A percentile compares a stretch with the other conserved stretches of the same genome.
Conservation (phyloP, 768 basidiomycete species). For the Astraeus odoratus region DNA sequence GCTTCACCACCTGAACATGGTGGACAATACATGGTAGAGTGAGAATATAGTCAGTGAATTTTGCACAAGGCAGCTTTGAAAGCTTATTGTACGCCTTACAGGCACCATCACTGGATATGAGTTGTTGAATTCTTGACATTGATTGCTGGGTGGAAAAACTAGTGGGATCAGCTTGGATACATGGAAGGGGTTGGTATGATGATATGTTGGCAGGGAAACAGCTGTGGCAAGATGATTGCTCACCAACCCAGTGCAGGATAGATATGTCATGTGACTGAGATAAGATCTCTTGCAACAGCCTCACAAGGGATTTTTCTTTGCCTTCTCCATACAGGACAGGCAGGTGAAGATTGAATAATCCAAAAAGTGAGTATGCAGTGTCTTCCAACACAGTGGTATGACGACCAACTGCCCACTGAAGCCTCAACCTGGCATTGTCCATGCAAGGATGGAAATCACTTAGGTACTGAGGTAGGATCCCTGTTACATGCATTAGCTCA, state of each 20-base stretch:
- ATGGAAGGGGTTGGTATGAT: background rate
- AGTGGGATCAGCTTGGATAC: background rate
- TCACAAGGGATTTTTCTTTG: background rate
- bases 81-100: too few species aligned
- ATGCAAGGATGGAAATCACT: background rate
- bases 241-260: background rate
- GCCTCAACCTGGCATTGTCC: background rate
- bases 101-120: too few species aligned
- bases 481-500: background rate
- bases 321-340: slow-evolving; percentile 4
- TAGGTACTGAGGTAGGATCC: background rate
- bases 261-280: background rate
- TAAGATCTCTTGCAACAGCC: background rate
- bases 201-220: slow-evolving; percentile 1
- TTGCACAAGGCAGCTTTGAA: too few species aligned
- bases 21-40: too few species aligned
- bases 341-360: slow-evolving; percentile 1
- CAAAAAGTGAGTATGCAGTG: slow-evolving; percentile 5
- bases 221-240: background rate
- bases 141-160: background rate
- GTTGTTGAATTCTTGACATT: too few species aligned
- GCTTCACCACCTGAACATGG: too few species aligned
- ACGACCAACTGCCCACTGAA: background rate
- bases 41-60: too few species aligned
- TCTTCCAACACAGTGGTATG: background rate